Percentiles rank a stretch among this genome's conserved stretches.
phyloP scores from a whole-genome alignment of 1,139 yeast genomes.

The Groenewaldozyma sp. region DNA sequence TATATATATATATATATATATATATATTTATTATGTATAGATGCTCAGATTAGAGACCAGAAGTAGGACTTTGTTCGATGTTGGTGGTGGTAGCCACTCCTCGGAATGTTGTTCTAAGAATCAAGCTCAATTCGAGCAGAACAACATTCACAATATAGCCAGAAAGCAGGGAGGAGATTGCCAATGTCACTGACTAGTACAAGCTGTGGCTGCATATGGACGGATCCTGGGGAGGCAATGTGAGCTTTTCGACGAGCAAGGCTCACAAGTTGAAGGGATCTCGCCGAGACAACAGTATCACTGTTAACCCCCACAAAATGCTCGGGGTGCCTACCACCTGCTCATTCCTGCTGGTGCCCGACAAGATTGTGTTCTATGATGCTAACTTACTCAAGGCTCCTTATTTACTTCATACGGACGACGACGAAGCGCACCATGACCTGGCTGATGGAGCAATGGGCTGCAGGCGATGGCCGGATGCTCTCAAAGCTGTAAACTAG shows the following conservation, averaged over 20 bases:
- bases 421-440: conserved; percentile 53
- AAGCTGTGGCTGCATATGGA: conserved; percentile 73
- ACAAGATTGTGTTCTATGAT: conserved; percentile 53
- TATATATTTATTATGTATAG: too few species aligned
- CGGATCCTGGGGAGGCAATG: conserved; percentile 91
- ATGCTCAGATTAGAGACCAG: too few species aligned
- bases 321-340: conserved; percentile 87
- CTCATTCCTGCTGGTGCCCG: conserved; percentile 66
- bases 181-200: conserved; percentile 45
- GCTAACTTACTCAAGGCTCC: conserved; percentile 77
- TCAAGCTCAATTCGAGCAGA: too few species aligned
- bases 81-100: too few species aligned
- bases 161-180: conserved; percentile 44
- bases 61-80: too few species aligned
- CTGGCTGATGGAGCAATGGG: conserved; percentile 91
- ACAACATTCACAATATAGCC: too few species aligned
- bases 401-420: conserved; percentile 62
- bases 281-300: conserved; percentile 65
- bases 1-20: too few species aligned
- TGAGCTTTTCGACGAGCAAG: conserved; percentile 52
- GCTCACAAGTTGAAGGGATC: conserved; percentile 45
- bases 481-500: too few species aligned
- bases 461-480: conserved; percentile 80
- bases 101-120: too few species aligned
- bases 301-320: conserved; percentile 84